Evolutionary conservation across 140 eudicot species (phyloP).

Genomic region (Bidens hawaiensis): DNA sequence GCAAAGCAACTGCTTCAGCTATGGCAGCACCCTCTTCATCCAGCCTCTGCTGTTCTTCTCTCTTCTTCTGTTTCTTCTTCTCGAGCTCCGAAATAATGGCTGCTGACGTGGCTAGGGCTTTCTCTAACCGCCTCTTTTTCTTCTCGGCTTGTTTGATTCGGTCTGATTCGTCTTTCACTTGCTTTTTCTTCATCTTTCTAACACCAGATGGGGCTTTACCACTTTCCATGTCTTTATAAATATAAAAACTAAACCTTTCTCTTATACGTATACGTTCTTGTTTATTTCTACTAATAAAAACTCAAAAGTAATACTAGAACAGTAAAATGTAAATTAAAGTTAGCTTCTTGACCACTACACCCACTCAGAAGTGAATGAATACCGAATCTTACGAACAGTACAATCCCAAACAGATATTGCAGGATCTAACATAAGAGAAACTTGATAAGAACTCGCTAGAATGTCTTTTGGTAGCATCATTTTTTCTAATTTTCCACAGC

Average conservation of each 20-base stretch:
- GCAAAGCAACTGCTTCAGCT: slow-evolving; percentile 96
- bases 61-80: slow-evolving; percentile 83
- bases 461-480: slow-evolving; percentile 37
- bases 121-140: slow-evolving; percentile 89
- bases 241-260: slow-evolving; percentile 13
- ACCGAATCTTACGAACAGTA: slow-evolving; percentile 67
- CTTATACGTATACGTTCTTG: slow-evolving; percentile 25
- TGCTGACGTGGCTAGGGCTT: slow-evolving; percentile 94
- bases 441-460: slow-evolving; percentile 31
- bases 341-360: slow-evolving; percentile 49
- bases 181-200: slow-evolving; percentile 81
- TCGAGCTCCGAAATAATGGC: slow-evolving; percentile 92
- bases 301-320: slow-evolving; percentile 6
- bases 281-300: slow-evolving; percentile 13
- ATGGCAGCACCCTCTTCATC: slow-evolving; percentile 95
- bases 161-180: slow-evolving; percentile 84
- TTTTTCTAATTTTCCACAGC: slow-evolving; percentile 44
- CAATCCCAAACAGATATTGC: slow-evolving; percentile 81
- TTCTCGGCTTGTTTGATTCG: slow-evolving; percentile 95
- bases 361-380: slow-evolving; percentile 88
- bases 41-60: slow-evolving; percentile 87
- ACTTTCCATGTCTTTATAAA: slow-evolving; percentile 49
- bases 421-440: slow-evolving; percentile 68
- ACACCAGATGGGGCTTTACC: slow-evolving; percentile 53
- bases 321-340: not conserved